Percentiles rank a stretch among this genome's conserved stretches.
Conservation (phyloP, 495 filamentous ascomycete genomes). For the Talaromyces thailandensis region DNA sequence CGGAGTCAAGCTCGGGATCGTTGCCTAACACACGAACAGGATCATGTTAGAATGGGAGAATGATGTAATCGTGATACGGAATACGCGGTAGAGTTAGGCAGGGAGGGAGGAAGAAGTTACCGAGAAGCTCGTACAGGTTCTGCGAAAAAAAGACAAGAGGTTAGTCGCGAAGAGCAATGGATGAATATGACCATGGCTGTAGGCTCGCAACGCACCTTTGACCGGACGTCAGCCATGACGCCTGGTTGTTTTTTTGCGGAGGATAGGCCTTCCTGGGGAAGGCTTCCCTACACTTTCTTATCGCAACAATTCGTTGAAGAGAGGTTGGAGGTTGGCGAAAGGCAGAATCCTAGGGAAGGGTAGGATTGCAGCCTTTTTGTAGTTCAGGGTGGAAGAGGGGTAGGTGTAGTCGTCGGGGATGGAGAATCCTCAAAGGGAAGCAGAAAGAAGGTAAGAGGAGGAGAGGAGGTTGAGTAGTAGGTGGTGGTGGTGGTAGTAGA, state of each 20-base stretch:
- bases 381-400: not conserved
- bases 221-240: slow-evolving; percentile 45
- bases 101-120: slow-evolving; percentile 44
- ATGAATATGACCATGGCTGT: not conserved
- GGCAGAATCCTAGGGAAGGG: slow-evolving; percentile 26
- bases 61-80: slow-evolving; percentile 15
- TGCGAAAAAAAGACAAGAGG: slow-evolving; percentile 16
- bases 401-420: slow-evolving; percentile 1
- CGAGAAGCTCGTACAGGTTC: slow-evolving; percentile 87
- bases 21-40: slow-evolving; percentile 51
- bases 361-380: slow-evolving; percentile 7
- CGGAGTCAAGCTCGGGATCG: slow-evolving; percentile 79
- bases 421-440: slow-evolving; percentile 7
- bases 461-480: slow-evolving; percentile 1
- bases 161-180: slow-evolving; percentile 1
- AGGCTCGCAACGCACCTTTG: slow-evolving; percentile 32
- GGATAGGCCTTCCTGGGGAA: slow-evolving; percentile 39
- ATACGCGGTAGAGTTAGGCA: slow-evolving; percentile 10
- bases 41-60: slow-evolving; percentile 15
- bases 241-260: slow-evolving; percentile 26
- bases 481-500: not conserved
- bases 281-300: slow-evolving; percentile 28
- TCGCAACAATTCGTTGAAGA: slow-evolving; percentile 30
- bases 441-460: not conserved
- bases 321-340: slow-evolving; percentile 19